Conservation (phyloP, 1,284 basidiomycete species). For the Malassezia pachydermatis region DNA sequence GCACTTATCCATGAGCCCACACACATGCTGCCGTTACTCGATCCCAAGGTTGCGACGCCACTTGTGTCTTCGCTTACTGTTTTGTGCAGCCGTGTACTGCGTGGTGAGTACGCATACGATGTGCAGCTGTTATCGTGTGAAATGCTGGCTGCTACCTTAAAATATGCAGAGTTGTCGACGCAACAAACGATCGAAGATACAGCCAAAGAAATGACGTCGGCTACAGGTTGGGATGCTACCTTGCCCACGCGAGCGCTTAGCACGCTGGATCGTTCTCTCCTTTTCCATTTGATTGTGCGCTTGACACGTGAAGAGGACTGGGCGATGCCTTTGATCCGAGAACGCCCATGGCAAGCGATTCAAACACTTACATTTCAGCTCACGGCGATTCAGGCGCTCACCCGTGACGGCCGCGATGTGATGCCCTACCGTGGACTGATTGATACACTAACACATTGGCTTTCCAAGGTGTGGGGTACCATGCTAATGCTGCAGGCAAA, state of each 20-base stretch:
- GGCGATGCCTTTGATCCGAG: constrained; percentile 20
- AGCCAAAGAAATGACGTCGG: background rate
- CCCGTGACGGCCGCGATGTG: constrained; percentile 38
- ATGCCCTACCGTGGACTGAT: constrained; percentile 35
- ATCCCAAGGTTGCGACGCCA: constrained; percentile 1
- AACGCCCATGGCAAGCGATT: constrained; percentile 14
- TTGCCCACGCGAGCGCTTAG: constrained; percentile 8
- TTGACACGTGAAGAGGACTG: constrained; percentile 15
- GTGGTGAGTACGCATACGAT: constrained; percentile 1
- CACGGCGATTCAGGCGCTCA: constrained; percentile 34
- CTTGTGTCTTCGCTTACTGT: constrained; percentile 15
- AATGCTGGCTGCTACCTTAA: constrained; percentile 9
- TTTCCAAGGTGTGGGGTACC: constrained; percentile 28
- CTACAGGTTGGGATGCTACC: constrained; percentile 1
- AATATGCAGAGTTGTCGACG: constrained; percentile 10
- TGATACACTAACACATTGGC: constrained; percentile 27
- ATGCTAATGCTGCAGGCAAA: constrained; percentile 27
- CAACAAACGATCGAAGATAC: background rate
- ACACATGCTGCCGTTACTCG: background rate
- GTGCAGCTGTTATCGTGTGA: constrained; percentile 10
- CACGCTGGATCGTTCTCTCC: constrained; percentile 30
- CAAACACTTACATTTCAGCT: constrained; percentile 31
- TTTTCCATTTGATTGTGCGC: constrained; percentile 32
- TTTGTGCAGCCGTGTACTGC: constrained; percentile 13
- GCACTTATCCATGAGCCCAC: constrained; percentile 1